A percentile compares a stretch with the other conserved stretches of the same genome.
Conservation (phyloP, 371 early-diverging fungal genomes). For the Sporodiniella umbellata region DNA sequence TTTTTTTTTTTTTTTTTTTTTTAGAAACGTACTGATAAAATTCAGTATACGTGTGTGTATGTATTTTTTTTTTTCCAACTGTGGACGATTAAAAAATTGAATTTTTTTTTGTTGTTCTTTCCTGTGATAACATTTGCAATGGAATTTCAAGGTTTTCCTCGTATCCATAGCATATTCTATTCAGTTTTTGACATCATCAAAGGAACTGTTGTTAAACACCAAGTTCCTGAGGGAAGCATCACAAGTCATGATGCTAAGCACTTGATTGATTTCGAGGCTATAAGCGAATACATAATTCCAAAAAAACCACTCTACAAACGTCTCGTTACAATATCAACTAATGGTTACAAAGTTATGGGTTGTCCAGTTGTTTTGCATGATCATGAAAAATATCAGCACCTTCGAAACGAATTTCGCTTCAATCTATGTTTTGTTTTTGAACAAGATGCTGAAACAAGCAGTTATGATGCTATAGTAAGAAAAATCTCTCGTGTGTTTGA, state of each 20-base stretch:
- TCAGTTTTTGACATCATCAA: conserved; percentile 80
- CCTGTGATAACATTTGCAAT: conserved; percentile 8
- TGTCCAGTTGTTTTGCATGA: conserved; percentile 75
- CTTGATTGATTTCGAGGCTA: conserved; percentile 79
- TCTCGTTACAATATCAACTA: conserved; percentile 72
- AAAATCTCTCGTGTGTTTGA: conserved; percentile 78
- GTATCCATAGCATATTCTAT: conserved; percentile 79
- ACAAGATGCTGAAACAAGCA: conserved; percentile 64
- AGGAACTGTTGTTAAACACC: conserved; percentile 81
- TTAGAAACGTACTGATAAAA: no score
- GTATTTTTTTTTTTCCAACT: background rate
- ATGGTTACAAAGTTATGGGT: conserved; percentile 73
- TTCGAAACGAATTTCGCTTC: conserved; percentile 81
- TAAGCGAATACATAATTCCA: conserved; percentile 87
- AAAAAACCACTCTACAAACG: conserved; percentile 77
- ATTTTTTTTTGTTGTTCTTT: conserved; percentile 4
- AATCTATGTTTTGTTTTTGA: conserved; percentile 92
- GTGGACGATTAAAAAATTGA: background rate
- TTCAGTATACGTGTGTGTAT: background rate
- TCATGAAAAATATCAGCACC: conserved; percentile 59
- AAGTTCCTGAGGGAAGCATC: conserved; percentile 81
- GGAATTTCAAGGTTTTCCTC: conserved; percentile 72
- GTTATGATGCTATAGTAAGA: conserved; percentile 77
- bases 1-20: no score
- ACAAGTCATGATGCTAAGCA: conserved; percentile 35